Conservation (phyloP, 2,329 filamentous ascomycete genomes). For the Taxawa tesnikishii region DNA sequence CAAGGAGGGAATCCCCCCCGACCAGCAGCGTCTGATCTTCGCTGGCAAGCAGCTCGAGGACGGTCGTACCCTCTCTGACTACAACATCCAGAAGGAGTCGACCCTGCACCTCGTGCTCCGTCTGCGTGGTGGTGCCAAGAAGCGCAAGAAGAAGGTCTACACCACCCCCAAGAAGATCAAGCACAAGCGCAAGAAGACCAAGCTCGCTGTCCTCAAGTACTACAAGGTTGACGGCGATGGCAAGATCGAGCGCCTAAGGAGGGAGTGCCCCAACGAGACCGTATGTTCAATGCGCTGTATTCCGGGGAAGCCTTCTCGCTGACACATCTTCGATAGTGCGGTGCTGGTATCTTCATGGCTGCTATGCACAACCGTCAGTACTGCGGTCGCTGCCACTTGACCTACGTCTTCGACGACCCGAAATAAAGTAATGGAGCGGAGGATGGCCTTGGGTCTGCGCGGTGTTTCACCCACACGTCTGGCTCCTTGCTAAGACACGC, state of each 20-base stretch:
- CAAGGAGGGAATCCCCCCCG: conserved; percentile 99
- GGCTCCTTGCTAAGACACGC: no score
- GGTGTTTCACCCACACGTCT: no score
- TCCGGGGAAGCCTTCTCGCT: conserved; percentile 15
- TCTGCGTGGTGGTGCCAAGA: conserved; percentile 97
- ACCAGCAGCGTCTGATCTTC: conserved; percentile 99
- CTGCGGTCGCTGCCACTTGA: conserved; percentile 64
- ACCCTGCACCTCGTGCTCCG: conserved; percentile 97
- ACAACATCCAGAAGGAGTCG: conserved; percentile 99
- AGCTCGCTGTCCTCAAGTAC: conserved; percentile 99
- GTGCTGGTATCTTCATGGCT: conserved; percentile 99
- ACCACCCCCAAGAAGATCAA: conserved; percentile 99
- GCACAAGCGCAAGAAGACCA: conserved; percentile 99
- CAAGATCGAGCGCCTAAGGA: conserved; percentile 98
- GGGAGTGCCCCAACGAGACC: conserved; percentile 89
- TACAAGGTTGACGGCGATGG: conserved; percentile 99
- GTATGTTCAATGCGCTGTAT: conserved; percentile 41
- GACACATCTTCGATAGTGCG: conserved; percentile 55
- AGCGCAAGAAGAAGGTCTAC: conserved; percentile 99
- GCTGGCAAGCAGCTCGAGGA: conserved; percentile 99
- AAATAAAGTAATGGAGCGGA: conserved; percentile 16
- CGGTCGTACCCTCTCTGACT: conserved; percentile 96
- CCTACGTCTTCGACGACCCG: conserved; percentile 56
- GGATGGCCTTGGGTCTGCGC: not conserved
- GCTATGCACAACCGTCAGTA: conserved; percentile 99